Evolutionary conservation across 352 stramenopile genomes (phyloP).

Genomic region (Phytopythium delawarense): DNA sequence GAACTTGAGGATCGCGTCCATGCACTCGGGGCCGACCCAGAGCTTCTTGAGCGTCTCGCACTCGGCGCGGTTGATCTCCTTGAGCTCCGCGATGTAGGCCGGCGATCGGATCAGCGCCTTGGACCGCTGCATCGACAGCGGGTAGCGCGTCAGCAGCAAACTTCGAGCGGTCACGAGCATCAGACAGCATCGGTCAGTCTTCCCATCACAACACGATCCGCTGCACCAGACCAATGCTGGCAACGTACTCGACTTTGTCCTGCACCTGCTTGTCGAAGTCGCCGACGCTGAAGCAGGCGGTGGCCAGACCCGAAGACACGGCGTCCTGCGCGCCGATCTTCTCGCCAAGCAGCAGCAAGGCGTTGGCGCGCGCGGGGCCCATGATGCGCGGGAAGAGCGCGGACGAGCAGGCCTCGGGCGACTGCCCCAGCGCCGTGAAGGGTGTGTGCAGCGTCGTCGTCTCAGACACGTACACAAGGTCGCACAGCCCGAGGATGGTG

Average conservation of each 20-base stretch:
- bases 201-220: neutral
- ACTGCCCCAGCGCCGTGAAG: conserved; percentile 88
- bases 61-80: conserved; percentile 50
- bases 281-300: conserved; percentile 42
- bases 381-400: conserved; percentile 83
- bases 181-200: neutral
- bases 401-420: conserved; percentile 90
- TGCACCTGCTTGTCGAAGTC: conserved; percentile 63
- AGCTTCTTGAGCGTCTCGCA: conserved; percentile 69
- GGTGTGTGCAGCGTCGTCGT: conserved; percentile 89
- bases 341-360: conserved; percentile 84
- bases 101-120: conserved; percentile 59
- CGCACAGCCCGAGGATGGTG: conserved; percentile 86
- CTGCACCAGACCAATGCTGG: neutral
- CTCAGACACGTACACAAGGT: conserved; percentile 88
- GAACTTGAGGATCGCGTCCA: conserved; percentile 79
- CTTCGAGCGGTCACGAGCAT: conserved; percentile 11
- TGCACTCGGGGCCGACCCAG: conserved; percentile 66
- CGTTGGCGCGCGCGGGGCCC: conserved; percentile 82
- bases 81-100: conserved; percentile 39
- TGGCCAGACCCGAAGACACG: conserved; percentile 40
- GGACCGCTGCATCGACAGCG: conserved; percentile 55
- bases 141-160: conserved; percentile 57
- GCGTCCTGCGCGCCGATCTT: conserved; percentile 71
- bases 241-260: conserved; percentile 53